Conservation (phyloP, 192 early-diverging fungal species). For the Rhizophagus sp. region DNA sequence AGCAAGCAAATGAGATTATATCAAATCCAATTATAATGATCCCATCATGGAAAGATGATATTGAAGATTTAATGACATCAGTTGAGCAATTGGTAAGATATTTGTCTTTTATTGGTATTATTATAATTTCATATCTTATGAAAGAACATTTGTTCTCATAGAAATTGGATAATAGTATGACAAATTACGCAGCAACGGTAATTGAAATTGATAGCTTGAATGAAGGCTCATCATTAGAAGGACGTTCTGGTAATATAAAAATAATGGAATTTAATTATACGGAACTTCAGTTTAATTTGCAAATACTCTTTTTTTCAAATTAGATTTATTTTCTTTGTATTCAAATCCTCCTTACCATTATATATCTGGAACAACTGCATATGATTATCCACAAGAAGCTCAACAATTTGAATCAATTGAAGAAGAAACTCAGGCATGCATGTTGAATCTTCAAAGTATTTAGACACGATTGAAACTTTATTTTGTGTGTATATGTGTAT, state of each 20-base stretch:
- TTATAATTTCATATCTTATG: not conserved
- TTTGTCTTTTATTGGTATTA: not conserved
- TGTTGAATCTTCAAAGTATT: constrained; percentile 45
- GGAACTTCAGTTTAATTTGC: not conserved
- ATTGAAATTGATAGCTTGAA: not conserved
- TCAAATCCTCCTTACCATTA: constrained; percentile 27
- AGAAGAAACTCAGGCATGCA: constrained; percentile 51
- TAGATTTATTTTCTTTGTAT: constrained; percentile 13
- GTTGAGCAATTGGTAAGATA: not conserved
- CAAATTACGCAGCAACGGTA: not conserved
- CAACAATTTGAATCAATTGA: constrained; percentile 35
- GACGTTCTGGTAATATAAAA: not conserved
- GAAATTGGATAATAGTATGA: not conserved
- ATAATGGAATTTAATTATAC: not conserved
- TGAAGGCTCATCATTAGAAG: not conserved
- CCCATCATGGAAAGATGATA: constrained; percentile 15
- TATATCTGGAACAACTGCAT: constrained; percentile 51
- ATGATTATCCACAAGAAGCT: not conserved
- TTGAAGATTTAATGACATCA: not conserved
- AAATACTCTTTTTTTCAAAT: not conserved
- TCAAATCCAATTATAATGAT: not conserved
- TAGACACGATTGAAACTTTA: not conserved
- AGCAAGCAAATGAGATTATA: constrained; percentile 39
- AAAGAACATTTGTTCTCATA: not conserved
- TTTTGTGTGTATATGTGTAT: not conserved